A percentile compares a stretch with the other conserved stretches of the same genome.
These are phyloP conservation scores for Xylariaceae sp. DNA, from an alignment of 2,329 filamentous ascomycete species.

Conservation along the genomic window DNA sequence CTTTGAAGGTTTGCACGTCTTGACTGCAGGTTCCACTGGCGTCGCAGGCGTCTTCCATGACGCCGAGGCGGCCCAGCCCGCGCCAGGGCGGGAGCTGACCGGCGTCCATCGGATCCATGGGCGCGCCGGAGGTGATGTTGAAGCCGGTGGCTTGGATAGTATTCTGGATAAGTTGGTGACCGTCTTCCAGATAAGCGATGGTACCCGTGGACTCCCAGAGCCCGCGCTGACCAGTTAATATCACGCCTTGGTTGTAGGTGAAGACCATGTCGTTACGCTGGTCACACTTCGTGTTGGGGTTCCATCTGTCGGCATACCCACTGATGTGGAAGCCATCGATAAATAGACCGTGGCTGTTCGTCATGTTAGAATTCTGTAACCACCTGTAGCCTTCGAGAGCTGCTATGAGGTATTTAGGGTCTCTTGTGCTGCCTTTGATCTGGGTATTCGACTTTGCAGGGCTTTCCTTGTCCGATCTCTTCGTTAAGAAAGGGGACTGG, in stretches of 20 bases:
- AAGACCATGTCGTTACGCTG: conserved; percentile 83
- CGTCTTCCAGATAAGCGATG: conserved; percentile 69
- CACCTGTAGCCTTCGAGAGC: conserved; percentile 77
- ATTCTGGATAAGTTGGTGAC: conserved; percentile 68
- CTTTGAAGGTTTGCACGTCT: conserved; percentile 86
- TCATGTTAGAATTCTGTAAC: conserved; percentile 79
- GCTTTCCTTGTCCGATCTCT: background rate
- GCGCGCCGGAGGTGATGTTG: conserved; percentile 40
- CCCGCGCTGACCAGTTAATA: conserved; percentile 76
- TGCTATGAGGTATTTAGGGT: conserved; percentile 65
- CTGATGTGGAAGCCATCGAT: conserved; percentile 86
- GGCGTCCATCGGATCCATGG: conserved; percentile 35
- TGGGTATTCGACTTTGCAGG: conserved; percentile 5
- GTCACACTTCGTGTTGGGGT: conserved; percentile 71
- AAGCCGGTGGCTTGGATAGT: conserved; percentile 80
- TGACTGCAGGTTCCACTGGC: conserved; percentile 70
- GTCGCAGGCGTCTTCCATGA: conserved; percentile 84
- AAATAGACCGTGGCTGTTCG: conserved; percentile 68
- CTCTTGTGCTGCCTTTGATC: conserved; percentile 33
- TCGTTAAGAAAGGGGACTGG: conserved; percentile 58
- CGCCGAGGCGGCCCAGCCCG: conserved; percentile 72
- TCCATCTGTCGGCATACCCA: conserved; percentile 53
- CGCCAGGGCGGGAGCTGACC: conserved; percentile 55
- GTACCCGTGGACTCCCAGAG: conserved; percentile 76
- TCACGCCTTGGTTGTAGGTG: conserved; percentile 91